A percentile compares a stretch with the other conserved stretches of the same genome.
Evolutionary conservation across 768 basidiomycete genomes (phyloP).

Genomic region (Pleurotus eryngii): DNA sequence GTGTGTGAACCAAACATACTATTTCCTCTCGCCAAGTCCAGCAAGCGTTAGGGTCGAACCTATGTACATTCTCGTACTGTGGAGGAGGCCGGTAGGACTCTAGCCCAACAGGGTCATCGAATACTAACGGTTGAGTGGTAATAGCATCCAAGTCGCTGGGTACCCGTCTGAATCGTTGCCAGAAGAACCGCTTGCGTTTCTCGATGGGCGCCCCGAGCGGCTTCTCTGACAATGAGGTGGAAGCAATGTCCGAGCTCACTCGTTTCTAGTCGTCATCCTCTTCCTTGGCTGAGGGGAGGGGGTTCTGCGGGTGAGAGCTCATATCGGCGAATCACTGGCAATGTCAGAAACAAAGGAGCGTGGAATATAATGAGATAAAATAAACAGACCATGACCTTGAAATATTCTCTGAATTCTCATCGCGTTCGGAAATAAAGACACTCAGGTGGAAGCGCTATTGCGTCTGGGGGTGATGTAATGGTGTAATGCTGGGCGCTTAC

Average conservation of each 20-base stretch:
- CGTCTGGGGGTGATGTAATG: neutral
- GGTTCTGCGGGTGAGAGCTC: too few species aligned
- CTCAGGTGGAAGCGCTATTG: neutral
- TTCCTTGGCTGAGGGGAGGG: neutral
- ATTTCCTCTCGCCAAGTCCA: too few species aligned
- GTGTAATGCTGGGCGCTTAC: conserved; percentile 2
- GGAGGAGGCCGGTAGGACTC: too few species aligned
- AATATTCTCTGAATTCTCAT: too few species aligned
- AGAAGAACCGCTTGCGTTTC: conserved; percentile 22
- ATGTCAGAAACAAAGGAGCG: neutral
- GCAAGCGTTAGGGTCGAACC: too few species aligned
- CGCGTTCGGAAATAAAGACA: too few species aligned
- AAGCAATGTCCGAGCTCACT: neutral
- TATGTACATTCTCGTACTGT: too few species aligned
- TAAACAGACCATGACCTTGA: neutral
- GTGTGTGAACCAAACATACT: too few species aligned
- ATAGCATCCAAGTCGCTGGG: too few species aligned
- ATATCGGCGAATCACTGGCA: neutral
- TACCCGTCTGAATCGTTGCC: conserved; percentile 24
- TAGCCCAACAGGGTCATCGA: too few species aligned
- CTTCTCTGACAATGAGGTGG: conserved; percentile 13
- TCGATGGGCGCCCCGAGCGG: conserved; percentile 24
- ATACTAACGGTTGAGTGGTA: too few species aligned
- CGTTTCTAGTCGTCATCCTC: conserved; percentile 6
- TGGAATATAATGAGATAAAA: neutral